phyloP scores from a whole-genome alignment of 805 yeast genomes.

The Cyberlindnera lachancei region DNA sequence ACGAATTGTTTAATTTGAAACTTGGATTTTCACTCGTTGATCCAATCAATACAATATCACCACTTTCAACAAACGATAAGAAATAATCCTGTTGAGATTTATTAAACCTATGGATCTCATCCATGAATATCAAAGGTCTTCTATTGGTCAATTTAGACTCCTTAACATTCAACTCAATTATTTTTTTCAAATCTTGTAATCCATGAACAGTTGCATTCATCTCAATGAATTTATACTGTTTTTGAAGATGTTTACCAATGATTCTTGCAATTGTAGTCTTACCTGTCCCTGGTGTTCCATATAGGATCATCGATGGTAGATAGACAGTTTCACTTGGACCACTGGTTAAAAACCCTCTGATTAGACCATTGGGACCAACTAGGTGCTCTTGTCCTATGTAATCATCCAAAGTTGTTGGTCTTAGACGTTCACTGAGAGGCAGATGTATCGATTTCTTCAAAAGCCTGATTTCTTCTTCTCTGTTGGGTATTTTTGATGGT shows the following conservation, averaged over 20 bases:
- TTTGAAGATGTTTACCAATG: slow-evolving; percentile 25
- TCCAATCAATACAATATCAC: slow-evolving; percentile 76
- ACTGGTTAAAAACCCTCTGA: slow-evolving; percentile 61
- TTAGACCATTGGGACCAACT: slow-evolving; percentile 54
- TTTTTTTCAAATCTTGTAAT: slow-evolving; percentile 53
- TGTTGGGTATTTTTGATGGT: neutral
- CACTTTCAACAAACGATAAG: slow-evolving; percentile 77
- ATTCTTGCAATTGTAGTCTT: slow-evolving; percentile 81
- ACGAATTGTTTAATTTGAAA: slow-evolving; percentile 71
- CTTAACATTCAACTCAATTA: slow-evolving; percentile 37
- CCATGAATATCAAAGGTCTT: slow-evolving; percentile 71
- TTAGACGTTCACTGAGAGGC: slow-evolving; percentile 69
- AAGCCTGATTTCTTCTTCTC: slow-evolving; percentile 5
- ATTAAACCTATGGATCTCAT: slow-evolving; percentile 87
- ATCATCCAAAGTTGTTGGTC: slow-evolving; percentile 66
- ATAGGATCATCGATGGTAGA: slow-evolving; percentile 78
- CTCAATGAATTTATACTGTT: slow-evolving; percentile 58
- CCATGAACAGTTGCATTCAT: slow-evolving; percentile 79
- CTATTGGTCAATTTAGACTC: slow-evolving; percentile 36
- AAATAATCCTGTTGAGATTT: slow-evolving; percentile 84
- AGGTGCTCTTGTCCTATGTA: slow-evolving; percentile 85
- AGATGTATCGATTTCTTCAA: slow-evolving; percentile 11
- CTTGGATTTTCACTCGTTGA: slow-evolving; percentile 98
- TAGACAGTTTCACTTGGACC: slow-evolving; percentile 45
- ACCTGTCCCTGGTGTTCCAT: slow-evolving; percentile 95